Conservation (phyloP, 331 rosid species). For the Quercus lobata region DNA sequence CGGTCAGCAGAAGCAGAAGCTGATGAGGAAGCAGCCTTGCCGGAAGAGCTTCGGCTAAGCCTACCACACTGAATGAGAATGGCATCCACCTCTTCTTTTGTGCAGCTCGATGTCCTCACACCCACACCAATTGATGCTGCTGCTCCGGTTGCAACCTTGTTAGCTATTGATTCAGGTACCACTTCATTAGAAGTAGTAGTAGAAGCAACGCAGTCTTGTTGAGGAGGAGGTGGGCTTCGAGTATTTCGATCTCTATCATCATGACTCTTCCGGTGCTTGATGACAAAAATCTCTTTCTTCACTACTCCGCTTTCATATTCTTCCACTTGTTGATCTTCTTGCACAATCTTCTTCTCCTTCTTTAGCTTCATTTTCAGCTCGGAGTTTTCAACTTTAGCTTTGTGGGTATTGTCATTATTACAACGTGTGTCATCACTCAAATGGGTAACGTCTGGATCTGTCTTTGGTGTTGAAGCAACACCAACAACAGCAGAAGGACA, state of each 20-base stretch:
- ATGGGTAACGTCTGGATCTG: constrained; percentile 16
- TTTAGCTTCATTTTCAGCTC: constrained; percentile 20
- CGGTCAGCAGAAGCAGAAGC: constrained; percentile 25
- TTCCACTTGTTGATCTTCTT: constrained; percentile 20
- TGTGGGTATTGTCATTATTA: constrained; percentile 8
- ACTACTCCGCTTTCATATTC: constrained; percentile 26
- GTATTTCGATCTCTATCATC: constrained; percentile 55
- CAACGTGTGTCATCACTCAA: neutral
- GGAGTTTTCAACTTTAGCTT: constrained; percentile 14
- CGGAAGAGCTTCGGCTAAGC: constrained; percentile 91
- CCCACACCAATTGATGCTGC: constrained; percentile 12
- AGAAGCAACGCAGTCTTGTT: constrained; percentile 19
- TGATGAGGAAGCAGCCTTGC: constrained; percentile 58
- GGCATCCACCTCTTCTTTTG: constrained; percentile 91
- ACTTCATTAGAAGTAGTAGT: constrained; percentile 12
- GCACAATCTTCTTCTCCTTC: constrained; percentile 15
- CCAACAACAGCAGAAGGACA: constrained; percentile 21
- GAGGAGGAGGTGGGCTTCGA: constrained; percentile 33
- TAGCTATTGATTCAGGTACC: constrained; percentile 14
- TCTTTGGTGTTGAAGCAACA: constrained; percentile 16
- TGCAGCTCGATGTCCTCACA: constrained; percentile 85
- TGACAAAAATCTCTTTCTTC: constrained; percentile 72
- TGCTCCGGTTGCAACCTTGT: constrained; percentile 13
- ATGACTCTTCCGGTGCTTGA: constrained; percentile 83
- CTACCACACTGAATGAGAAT: constrained; percentile 92